Evolutionary conservation across 345 rosid species (phyloP), one percentile per base, ranked within the genome.

Genomic region (Camelina laxa): DNA sequence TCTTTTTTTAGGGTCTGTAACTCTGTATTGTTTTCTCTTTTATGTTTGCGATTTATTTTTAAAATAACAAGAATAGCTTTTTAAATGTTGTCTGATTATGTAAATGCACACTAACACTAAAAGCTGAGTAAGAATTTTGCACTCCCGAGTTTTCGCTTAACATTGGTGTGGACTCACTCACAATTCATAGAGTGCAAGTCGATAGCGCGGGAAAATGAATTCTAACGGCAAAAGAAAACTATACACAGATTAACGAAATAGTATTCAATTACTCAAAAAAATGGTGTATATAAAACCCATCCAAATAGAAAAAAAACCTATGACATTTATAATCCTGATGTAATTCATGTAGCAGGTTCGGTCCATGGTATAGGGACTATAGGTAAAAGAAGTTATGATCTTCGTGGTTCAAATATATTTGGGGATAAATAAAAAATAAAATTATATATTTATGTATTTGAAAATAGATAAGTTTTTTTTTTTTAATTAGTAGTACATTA

Each of bases 121-220:
- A 64, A 54, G 58, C 48, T 27, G 70, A 42, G 77, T 44, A 31
- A 54, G 16, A 54, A 13, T 30, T 24, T 30, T 63, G 22, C 56
- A 54, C 35, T 14, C 47, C 35, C 65, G 71, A 64, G 77, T 55
- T 64, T 33, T 64, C 57, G 77, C 70, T 55, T 64, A 56, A 47
- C 66, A 24, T 51, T 51, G 49, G 57, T n/a, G n/a, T n/a, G n/a
- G n/a, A n/a, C n/a, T n/a, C n/a, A 21, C 49, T 55, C 49, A 65
- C 39, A n/a, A 33, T 16, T 65, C 39, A 6, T 33, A 20, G 41
- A 20, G 47, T 27, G 54, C 69, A 16, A 62, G 30, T 51, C 11
- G 17, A 27, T 63, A 13, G 30, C 30, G 70, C 76, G 21, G 69
- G 16, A 51, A 9, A 16, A 50, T 7, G 10, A 61, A 12, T 16